Conservation (phyloP, 768 basidiomycete species). For the Tulasnella sp. region DNA sequence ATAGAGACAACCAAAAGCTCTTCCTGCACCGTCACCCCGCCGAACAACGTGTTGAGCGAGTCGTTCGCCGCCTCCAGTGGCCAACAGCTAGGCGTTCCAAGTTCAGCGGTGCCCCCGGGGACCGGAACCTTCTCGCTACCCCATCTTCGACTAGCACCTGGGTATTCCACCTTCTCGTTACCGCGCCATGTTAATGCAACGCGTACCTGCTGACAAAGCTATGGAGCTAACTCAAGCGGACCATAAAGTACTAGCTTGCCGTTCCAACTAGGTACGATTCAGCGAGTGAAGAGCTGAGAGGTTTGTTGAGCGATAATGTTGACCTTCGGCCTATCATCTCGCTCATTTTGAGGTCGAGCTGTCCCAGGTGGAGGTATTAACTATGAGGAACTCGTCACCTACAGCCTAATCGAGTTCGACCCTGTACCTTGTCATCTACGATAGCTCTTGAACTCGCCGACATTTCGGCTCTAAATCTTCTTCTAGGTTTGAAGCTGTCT, state of each 20-base stretch:
- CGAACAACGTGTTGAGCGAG: no score
- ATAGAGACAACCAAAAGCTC: no score
- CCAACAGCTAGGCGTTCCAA: no score
- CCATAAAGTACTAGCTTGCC: background rate
- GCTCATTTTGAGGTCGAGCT: background rate
- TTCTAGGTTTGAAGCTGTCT: no score
- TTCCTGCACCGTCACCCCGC: no score
- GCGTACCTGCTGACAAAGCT: background rate
- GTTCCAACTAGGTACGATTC: background rate
- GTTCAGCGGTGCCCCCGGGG: no score
- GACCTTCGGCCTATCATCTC: background rate
- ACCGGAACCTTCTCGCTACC: no score
- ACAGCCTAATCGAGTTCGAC: background rate
- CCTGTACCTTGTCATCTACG: background rate
- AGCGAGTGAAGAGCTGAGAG: background rate
- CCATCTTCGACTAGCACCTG: no score
- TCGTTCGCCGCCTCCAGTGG: no score
- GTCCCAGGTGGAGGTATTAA: background rate
- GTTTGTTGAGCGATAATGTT: background rate
- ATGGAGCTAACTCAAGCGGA: background rate
- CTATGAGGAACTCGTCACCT: background rate
- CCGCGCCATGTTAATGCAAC: background rate
- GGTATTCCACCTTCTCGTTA: background rate
- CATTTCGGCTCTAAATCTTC: background rate
- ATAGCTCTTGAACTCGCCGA: background rate